Conservation (phyloP, 306 rosid species). For the Vigna radiata region DNA sequence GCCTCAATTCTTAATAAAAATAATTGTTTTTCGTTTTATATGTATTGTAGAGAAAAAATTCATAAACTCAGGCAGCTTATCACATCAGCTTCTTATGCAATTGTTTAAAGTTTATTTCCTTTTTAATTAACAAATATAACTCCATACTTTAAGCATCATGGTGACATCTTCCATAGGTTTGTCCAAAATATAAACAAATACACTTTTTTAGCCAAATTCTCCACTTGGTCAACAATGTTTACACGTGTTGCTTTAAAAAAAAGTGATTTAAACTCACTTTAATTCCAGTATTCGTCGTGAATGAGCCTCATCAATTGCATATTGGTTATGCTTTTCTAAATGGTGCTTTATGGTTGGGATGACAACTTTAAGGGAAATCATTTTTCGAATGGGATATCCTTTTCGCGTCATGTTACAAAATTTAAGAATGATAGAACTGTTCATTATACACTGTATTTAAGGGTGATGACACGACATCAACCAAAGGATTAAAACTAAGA, state of each 20-base stretch:
- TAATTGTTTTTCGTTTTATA: too few relatives aligned
- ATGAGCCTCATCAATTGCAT: background rate
- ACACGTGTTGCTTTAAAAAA: background rate
- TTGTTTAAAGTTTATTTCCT: background rate
- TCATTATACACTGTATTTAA: background rate
- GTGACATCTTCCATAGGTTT: too few relatives aligned
- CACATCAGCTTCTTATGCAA: too few relatives aligned
- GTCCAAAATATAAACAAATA: too few relatives aligned
- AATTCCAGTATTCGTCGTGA: background rate
- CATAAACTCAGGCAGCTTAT: too few relatives aligned
- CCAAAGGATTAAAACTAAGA: too few relatives aligned
- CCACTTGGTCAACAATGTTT: background rate
- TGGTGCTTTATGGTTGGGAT: background rate
- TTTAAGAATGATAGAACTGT: background rate
- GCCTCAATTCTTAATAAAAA: too few relatives aligned
- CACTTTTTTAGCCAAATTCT: background rate
- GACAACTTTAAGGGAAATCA: background rate
- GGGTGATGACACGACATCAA: background rate
- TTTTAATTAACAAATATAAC: background rate
- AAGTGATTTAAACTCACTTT: background rate
- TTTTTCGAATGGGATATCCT: background rate
- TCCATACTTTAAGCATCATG: background rate
- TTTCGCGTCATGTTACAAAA: background rate
- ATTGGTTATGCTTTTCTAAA: background rate
- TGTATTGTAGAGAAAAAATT: too few relatives aligned